These are phyloP conservation scores for Fusarium tricinctum DNA, from an alignment of 2,329 filamentous ascomycete genomes.

Conservation along the genomic window DNA sequence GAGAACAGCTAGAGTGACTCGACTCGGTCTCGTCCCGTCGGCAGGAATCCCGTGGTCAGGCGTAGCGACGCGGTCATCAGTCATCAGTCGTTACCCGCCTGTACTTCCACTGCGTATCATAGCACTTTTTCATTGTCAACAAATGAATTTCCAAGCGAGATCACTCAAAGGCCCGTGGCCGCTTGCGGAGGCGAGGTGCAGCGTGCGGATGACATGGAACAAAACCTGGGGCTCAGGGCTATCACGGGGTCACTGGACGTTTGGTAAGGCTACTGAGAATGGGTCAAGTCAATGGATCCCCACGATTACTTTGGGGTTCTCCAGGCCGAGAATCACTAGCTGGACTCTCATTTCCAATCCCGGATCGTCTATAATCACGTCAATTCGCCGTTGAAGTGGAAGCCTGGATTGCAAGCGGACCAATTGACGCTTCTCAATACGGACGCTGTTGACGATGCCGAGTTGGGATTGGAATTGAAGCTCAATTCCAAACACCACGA, in stretches of 20 bases:
- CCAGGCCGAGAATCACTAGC: constrained; percentile 34
- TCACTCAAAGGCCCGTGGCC: constrained; percentile 41
- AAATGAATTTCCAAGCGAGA: constrained; percentile 35
- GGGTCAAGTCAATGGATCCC: constrained; percentile 39
- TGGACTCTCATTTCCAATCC: constrained; percentile 43
- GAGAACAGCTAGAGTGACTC: constrained; percentile 23
- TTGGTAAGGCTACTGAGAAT: constrained; percentile 33
- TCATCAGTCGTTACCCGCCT: constrained; percentile 45
- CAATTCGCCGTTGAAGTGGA: constrained; percentile 36
- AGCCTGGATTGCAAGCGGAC: constrained; percentile 38
- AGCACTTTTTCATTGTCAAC: constrained; percentile 16
- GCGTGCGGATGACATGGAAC: constrained; percentile 46
- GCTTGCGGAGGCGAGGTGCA: constrained; percentile 49
- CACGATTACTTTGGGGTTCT: constrained; percentile 27
- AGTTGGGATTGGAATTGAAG: constrained; percentile 33
- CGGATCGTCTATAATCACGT: constrained; percentile 36
- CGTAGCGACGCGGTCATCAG: constrained; percentile 42
- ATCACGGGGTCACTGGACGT: constrained; percentile 46
- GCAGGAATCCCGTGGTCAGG: constrained; percentile 42
- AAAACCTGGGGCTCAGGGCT: constrained; percentile 45
- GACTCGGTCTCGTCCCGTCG: constrained; percentile 39
- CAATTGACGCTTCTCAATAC: constrained; percentile 31
- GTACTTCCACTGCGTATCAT: constrained; percentile 20
- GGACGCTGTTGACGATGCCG: constrained; percentile 23
- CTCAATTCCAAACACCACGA: constrained; percentile 26